Base-by-base conservation (phyloP, 106 monocot species). In the Hemerocallis citrina region DNA sequence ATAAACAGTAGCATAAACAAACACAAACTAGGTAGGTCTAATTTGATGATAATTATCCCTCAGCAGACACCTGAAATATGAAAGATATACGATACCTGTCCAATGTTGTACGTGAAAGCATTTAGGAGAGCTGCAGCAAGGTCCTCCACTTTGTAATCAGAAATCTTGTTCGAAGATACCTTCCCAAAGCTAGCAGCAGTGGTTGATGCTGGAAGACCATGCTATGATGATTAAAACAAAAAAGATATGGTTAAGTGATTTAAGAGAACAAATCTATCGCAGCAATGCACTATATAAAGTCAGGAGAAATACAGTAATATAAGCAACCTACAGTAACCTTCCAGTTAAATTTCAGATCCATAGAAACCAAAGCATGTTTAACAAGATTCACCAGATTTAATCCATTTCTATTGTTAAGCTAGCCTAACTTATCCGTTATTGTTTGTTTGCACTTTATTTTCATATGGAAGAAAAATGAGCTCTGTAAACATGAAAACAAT, bases 121-220 rank as follows among this genome's bases (percentile, higher is more conserved):
- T 81, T 86, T 61, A 86, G 75, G 32, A 86, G 81, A 60, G 86
- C 86, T 44, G 86, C 86, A 65, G 86, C 86, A 57, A 86, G 77
- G 62, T 86, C 86, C 64, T 86, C 86, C 10, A 58, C 54, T 72
- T 74, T 81, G 71, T 86, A 86, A 54, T 86, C 86, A 33, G 86
- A 78, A 66, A 86, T 71, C 61, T 75, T 86, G 45, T 65, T 78
- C 41, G 86, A 81, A 41, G 58, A 72, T 56, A 86, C 86, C 67
- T 86, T 86, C 27, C 86, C 86, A 72, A 86, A 86, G 61, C 86
- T 86, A 35, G 86, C 34, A 58, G 86, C 86, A 43, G 86, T 86
- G 27, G 86, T 86, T 49, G 86, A 59, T 45, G 86, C 86, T 56
- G 86, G 86, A 69, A 86, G 81, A 65, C 74, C 74, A 68, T 62